Evolutionary conservation across 2,329 filamentous ascomycete species (phyloP).

Genomic region (Zymoseptoria crescenta): DNA sequence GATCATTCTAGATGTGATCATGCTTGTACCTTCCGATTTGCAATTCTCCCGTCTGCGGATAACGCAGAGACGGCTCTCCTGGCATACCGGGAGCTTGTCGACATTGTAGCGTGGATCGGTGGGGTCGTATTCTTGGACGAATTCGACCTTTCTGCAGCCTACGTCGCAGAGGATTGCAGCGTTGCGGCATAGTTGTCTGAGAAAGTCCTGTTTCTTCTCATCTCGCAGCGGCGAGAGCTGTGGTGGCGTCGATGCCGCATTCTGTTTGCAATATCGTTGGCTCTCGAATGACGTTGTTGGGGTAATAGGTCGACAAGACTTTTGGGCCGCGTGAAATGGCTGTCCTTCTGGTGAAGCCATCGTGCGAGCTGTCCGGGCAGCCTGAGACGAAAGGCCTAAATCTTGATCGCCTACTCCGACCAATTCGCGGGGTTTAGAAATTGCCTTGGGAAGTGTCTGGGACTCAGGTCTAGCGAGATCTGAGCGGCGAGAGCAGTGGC

Average conservation of each 20-base stretch:
- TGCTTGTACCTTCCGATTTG: slow-evolving; percentile 29
- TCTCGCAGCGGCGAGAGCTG: not conserved
- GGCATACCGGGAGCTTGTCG: slow-evolving; percentile 34
- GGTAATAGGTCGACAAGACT: no score
- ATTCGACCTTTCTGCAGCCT: slow-evolving; percentile 35
- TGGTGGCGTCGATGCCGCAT: not conserved
- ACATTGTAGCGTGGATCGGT: slow-evolving; percentile 30
- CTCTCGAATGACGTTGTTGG: not conserved
- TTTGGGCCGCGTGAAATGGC: not conserved
- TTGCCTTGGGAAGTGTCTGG: slow-evolving; percentile 19
- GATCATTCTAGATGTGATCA: slow-evolving; percentile 35
- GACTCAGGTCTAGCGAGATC: slow-evolving; percentile 18
- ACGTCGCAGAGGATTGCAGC: slow-evolving; percentile 40
- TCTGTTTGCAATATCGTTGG: not conserved
- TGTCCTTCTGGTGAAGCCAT: slow-evolving; percentile 3
- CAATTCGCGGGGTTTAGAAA: not conserved
- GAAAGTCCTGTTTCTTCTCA: slow-evolving; percentile 23
- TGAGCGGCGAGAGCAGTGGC: not conserved
- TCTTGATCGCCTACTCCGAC: not conserved
- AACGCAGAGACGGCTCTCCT: slow-evolving; percentile 35
- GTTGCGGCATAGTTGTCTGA: slow-evolving; percentile 37
- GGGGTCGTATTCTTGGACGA: slow-evolving; percentile 32
- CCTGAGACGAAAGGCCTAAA: slow-evolving; percentile 7
- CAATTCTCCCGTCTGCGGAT: slow-evolving; percentile 37
- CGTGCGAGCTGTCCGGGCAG: not conserved